A percentile compares a stretch with the other conserved stretches of the same genome.
phyloP scores from a whole-genome alignment of 2,329 filamentous ascomycete species.

The Trichoderma pleuroti region DNA sequence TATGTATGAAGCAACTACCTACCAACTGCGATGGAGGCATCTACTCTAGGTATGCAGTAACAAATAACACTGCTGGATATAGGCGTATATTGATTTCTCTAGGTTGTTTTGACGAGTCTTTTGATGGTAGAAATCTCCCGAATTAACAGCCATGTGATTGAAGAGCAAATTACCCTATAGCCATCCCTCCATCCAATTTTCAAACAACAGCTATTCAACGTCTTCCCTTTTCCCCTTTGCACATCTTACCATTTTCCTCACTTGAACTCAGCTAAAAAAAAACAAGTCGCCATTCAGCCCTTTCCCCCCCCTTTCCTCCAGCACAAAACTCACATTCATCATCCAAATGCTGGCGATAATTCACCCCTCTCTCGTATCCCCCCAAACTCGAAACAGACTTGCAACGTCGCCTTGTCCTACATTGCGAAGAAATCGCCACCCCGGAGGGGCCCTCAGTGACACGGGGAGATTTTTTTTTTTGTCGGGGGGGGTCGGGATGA shows the following conservation, averaged over 20 bases:
- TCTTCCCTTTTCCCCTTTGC: not conserved
- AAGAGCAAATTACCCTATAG: not conserved
- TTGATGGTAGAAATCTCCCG: not conserved
- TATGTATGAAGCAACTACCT: not conserved
- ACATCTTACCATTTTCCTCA: not conserved
- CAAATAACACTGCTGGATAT: not conserved
- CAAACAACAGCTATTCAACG: not conserved
- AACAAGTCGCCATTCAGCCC: not conserved
- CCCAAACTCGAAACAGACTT: slow-evolving; percentile 17
- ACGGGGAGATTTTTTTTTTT: not conserved
- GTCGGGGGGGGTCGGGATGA: not conserved
- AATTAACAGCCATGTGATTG: not conserved
- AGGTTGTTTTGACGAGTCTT: not conserved
- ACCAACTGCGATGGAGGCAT: not conserved
- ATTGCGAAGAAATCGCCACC: not conserved
- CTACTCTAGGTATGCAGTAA: not conserved
- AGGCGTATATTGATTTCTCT: not conserved
- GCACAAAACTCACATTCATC: not conserved
- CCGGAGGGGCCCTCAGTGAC: not conserved
- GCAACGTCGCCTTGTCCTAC: slow-evolving; percentile 16
- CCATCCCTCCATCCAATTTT: not conserved
- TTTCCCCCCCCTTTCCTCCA: not conserved
- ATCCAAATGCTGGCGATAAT: not conserved
- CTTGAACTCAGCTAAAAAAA: not conserved
- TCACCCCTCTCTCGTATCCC: slow-evolving; percentile 1